phyloP scores from a whole-genome alignment of 768 basidiomycete genomes.

The Tricholoma furcatifolium region DNA sequence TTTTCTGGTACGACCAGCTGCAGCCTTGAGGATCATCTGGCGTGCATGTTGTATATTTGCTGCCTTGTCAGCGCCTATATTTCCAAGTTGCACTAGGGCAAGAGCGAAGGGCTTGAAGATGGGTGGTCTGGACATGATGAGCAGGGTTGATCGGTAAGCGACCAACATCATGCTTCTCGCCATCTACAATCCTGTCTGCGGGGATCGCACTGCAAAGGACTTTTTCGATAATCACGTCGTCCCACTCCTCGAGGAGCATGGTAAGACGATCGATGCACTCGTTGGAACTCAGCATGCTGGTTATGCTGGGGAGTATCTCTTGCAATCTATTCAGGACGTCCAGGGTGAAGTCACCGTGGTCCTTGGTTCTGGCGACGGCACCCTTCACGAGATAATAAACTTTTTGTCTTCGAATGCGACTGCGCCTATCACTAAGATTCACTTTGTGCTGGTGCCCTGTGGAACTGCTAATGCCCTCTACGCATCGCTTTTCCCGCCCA shows the following conservation, averaged over 20 bases:
- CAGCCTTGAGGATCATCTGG: conserved; percentile 76
- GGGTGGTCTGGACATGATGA: conserved; percentile 12
- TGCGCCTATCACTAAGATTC: conserved; percentile 26
- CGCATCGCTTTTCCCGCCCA: conserved; percentile 67
- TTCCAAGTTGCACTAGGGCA: conserved; percentile 89
- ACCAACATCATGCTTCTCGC: conserved; percentile 43
- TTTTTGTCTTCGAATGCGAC: conserved; percentile 36
- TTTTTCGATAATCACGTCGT: conserved; percentile 63
- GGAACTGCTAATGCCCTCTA: conserved; percentile 96
- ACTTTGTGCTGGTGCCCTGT: conserved; percentile 60
- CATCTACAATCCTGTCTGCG: conserved; percentile 77
- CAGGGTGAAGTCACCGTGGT: conserved; percentile 43
- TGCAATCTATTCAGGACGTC: conserved; percentile 35
- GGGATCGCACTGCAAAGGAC: conserved; percentile 51
- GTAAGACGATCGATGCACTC: conserved; percentile 37
- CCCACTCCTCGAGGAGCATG: conserved; percentile 52
- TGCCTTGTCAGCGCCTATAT: conserved; percentile 64
- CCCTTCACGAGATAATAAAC: conserved; percentile 85
- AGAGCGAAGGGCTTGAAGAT: conserved; percentile 75
- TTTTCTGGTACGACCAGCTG: conserved; percentile 43
- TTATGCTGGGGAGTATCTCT: conserved; percentile 52
- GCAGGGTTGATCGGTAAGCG: conserved; percentile 1
- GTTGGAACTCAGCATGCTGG: conserved; percentile 48
- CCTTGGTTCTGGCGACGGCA: conserved; percentile 88
- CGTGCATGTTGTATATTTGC: conserved; percentile 83